A percentile compares a stretch with the other conserved stretches of the same genome.
Conservation (phyloP, 768 basidiomycete genomes). For the Termitomyces sp. region DNA sequence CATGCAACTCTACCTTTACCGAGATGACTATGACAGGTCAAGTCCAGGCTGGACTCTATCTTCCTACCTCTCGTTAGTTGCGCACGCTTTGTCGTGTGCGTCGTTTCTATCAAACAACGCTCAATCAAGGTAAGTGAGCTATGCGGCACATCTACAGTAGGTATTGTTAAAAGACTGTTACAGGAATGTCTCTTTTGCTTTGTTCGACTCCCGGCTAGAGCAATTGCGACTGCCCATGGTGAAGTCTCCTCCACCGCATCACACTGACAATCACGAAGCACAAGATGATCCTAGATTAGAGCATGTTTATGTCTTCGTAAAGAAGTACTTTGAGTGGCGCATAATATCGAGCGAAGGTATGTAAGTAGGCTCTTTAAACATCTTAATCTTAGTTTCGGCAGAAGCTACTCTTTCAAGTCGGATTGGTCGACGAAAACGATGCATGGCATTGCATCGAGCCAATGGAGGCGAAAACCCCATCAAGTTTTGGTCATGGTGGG, state of each 20-base stretch:
- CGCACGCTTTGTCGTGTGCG: constrained; percentile 16
- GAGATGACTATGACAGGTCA: background rate
- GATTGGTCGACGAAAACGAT: background rate
- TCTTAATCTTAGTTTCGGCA: background rate
- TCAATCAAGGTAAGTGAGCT: constrained; percentile 1
- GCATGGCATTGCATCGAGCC: constrained; percentile 3
- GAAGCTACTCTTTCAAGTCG: background rate
- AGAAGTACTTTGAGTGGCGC: constrained; percentile 52
- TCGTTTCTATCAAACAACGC: constrained; percentile 8
- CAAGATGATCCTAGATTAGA: constrained; percentile 19
- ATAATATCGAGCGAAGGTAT: constrained; percentile 39
- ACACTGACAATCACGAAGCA: background rate
- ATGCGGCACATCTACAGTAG: background rate
- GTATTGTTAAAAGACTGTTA: background rate
- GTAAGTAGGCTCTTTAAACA: background rate
- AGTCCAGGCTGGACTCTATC: constrained; percentile 17
- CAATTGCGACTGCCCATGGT: constrained; percentile 44
- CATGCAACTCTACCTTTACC: background rate
- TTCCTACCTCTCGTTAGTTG: constrained; percentile 18
- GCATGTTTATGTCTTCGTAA: constrained; percentile 31
- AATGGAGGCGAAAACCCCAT: background rate
- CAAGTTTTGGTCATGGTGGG: constrained; percentile 12
- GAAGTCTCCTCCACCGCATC: constrained; percentile 19
- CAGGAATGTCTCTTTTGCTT: constrained; percentile 28
- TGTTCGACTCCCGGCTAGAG: constrained; percentile 60